Base-by-base conservation (phyloP, 495 filamentous ascomycete genomes). In the Ramalina intermedia region DNA sequence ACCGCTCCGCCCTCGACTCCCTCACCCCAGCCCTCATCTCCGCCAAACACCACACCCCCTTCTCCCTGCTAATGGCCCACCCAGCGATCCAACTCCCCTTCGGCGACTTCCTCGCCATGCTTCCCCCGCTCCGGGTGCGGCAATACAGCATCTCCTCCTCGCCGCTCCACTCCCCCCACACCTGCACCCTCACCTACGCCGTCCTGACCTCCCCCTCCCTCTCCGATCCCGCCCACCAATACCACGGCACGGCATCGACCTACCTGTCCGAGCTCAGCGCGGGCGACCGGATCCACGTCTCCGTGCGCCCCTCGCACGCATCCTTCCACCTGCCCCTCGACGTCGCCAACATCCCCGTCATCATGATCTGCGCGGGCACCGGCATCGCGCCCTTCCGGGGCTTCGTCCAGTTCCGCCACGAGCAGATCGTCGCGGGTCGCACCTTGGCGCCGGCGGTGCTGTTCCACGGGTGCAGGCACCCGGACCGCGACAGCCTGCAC, bases 111-210 rank as follows among this genome's bases (percentile, higher is more conserved):
- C 74, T 88, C 18, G 63, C 71, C 17, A 78, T 85, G 65, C 74
- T 87, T 0, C 80, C 80, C 0, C 82, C 82, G 0, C 81, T 90
- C 74, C 79, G 81, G 18, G 72, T 81, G 14, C 75, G 85, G 12
- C 81, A 85, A 59, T 90, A 88, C 61, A 83, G 76, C 36, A 86
- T 90, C 63, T 87, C 84, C 14, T 87, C 83, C 0, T 87, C 84
- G 0, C 84, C 84, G 0, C 69, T 80, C 2, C 24, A 21, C 9
- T 63, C 82, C 61, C 71, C 78, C 0, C 65, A 62, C 4, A 67
- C 69, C 52, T 77, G 74, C 20, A 79, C 76, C 0, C 66, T 89
- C 24, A 87, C 84, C 12, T 85, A 80, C 69, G 68, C 68, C 6
- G 69, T 87, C 14, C 69, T 84, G 57, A 70, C 76, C 46, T 66